These are phyloP conservation scores for Parascedosporium putredinis DNA, from an alignment of 2,329 filamentous ascomycete genomes.

Conservation along the genomic window DNA sequence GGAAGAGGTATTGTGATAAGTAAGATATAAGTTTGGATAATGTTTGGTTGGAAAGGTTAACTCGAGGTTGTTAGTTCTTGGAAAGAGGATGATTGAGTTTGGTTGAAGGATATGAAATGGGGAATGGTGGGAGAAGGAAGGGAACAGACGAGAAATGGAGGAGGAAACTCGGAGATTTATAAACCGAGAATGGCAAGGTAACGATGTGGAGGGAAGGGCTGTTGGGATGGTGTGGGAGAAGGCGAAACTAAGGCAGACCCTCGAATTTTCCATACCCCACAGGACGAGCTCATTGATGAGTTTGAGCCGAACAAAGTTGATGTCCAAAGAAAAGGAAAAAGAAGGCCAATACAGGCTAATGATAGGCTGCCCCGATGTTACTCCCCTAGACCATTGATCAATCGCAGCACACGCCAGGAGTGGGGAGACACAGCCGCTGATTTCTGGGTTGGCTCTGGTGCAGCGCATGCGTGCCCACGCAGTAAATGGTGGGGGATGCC, in stretches of 20 bases:
- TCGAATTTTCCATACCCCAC: neutral
- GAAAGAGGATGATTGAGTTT: neutral
- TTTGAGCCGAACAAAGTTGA: too few species aligned
- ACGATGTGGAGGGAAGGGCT: neutral
- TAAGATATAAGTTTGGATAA: neutral
- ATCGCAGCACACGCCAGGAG: neutral
- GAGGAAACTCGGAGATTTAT: neutral
- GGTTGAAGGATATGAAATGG: neutral
- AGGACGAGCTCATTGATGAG: neutral
- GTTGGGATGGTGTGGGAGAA: neutral
- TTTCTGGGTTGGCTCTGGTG: neutral
- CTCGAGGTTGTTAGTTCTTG: neutral
- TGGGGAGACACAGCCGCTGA: neutral
- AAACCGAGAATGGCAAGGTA: neutral
- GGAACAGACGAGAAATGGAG: neutral
- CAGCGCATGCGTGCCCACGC: neutral
- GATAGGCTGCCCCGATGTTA: neutral
- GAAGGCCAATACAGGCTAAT: neutral
- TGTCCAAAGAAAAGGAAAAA: neutral
- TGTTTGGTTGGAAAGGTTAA: neutral
- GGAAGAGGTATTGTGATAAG: neutral
- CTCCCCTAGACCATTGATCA: neutral
- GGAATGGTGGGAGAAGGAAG: neutral
- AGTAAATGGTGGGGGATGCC: neutral
- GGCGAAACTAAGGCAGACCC: neutral